phyloP scores from a whole-genome alignment of 2,329 filamentous ascomycete genomes.

The Aspergillus niger region DNA sequence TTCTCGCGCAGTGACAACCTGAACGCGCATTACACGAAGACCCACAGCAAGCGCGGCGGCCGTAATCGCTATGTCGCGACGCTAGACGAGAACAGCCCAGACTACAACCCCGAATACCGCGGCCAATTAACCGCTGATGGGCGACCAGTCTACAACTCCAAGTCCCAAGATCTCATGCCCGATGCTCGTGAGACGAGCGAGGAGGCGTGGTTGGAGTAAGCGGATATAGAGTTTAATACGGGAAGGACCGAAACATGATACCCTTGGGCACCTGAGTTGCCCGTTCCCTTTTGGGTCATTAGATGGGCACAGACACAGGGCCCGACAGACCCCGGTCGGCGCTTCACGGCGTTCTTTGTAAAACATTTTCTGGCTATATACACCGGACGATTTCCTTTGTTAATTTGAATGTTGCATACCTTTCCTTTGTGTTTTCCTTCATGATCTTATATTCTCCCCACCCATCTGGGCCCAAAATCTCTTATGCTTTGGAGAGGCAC shows the following conservation, averaged over 20 bases:
- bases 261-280: slow-evolving; percentile 31
- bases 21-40: slow-evolving; percentile 50
- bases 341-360: slow-evolving; percentile 27
- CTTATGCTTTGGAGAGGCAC: too few species aligned
- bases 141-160: slow-evolving; percentile 42
- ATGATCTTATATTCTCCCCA: slow-evolving; percentile 1
- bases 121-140: slow-evolving; percentile 47
- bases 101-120: slow-evolving; percentile 48
- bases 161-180: slow-evolving; percentile 37
- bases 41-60: slow-evolving; percentile 49
- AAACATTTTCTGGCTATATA: slow-evolving; percentile 17
- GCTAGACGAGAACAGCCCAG: slow-evolving; percentile 44
- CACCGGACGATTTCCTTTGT: slow-evolving; percentile 9
- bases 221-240: slow-evolving; percentile 17
- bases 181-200: slow-evolving; percentile 37
- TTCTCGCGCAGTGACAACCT: slow-evolving; percentile 51
- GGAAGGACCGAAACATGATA: slow-evolving; percentile 31
- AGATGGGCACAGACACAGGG: slow-evolving; percentile 25
- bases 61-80: slow-evolving; percentile 51
- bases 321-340: slow-evolving; percentile 24
- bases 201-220: slow-evolving; percentile 38
- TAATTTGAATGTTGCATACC: background rate
- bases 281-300: slow-evolving; percentile 31
- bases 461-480: background rate
- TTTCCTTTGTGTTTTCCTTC: slow-evolving; percentile 10